Conservation (phyloP, 2,329 filamentous ascomycete genomes). For the Claviceps sp. region DNA sequence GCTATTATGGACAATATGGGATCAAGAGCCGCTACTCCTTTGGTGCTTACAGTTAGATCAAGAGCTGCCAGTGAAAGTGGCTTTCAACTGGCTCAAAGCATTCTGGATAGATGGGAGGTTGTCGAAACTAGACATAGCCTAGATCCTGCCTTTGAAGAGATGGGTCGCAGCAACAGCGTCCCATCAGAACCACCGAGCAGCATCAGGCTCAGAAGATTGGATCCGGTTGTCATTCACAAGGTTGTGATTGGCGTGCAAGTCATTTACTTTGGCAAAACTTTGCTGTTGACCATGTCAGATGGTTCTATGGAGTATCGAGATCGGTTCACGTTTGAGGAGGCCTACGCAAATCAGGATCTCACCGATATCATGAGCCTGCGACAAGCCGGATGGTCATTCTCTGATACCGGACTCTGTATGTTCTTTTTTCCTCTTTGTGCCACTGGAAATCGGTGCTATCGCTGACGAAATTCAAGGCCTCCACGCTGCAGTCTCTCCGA, state of each 20-base stretch:
- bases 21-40: slow-evolving; percentile 42
- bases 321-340: slow-evolving; percentile 54
- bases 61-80: slow-evolving; percentile 38
- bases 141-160: slow-evolving; percentile 65
- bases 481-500: slow-evolving; percentile 48
- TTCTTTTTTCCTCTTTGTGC: neutral
- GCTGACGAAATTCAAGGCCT: slow-evolving; percentile 31
- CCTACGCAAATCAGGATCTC: slow-evolving; percentile 50
- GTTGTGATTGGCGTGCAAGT: slow-evolving; percentile 55
- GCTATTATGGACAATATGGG: slow-evolving; percentile 45
- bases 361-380: slow-evolving; percentile 55
- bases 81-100: slow-evolving; percentile 54
- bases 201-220: slow-evolving; percentile 45
- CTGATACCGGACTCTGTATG: slow-evolving; percentile 51
- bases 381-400: slow-evolving; percentile 66
- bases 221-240: slow-evolving; percentile 58
- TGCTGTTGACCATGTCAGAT: slow-evolving; percentile 66
- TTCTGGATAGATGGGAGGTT: slow-evolving; percentile 75
- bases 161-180: slow-evolving; percentile 49
- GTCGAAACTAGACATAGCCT: slow-evolving; percentile 53
- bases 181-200: slow-evolving; percentile 19
- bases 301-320: slow-evolving; percentile 72
- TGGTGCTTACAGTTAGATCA: slow-evolving; percentile 63
- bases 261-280: slow-evolving; percentile 55
- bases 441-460: neutral